These are phyloP conservation scores for Luvunga scandens DNA, from an alignment of 345 rosid species.

Conservation along the genomic window DNA sequence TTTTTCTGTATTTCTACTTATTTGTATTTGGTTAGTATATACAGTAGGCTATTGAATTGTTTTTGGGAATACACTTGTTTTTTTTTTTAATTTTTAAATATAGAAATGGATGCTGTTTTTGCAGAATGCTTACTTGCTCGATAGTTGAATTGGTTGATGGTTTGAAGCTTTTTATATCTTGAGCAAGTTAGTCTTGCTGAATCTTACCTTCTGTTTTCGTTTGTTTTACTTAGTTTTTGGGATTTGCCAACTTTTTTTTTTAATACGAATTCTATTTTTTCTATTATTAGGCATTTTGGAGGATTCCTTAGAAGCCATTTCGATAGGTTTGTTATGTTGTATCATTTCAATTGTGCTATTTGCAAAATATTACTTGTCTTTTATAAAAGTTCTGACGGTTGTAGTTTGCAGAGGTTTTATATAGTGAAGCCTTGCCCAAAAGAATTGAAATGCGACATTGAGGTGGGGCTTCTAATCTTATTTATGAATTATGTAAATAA, in stretches of 20 bases:
- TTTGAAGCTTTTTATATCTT: conserved; percentile 66
- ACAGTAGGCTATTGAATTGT: not conserved
- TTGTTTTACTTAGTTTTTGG: not conserved
- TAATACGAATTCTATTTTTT: not conserved
- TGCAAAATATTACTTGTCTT: not conserved
- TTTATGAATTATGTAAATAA: not conserved
- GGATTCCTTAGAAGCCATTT: conserved; percentile 93
- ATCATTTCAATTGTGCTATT: not conserved
- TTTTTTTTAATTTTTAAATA: not conserved
- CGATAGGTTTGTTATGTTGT: conserved; percentile 53
- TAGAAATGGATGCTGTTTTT: conserved; percentile 7
- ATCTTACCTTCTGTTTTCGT: not conserved
- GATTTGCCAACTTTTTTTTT: not conserved
- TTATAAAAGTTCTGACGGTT: conserved; percentile 11
- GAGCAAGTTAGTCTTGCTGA: conserved; percentile 55
- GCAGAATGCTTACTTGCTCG: conserved; percentile 75
- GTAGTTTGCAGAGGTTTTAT: conserved; percentile 63
- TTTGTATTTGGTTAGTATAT: not conserved
- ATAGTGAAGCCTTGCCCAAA: conserved; percentile 94
- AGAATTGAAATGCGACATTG: conserved; percentile 87
- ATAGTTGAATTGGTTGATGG: conserved; percentile 94
- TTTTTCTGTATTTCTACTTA: not conserved
- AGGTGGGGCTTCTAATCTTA: conserved; percentile 48
- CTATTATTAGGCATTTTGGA: conserved; percentile 67
- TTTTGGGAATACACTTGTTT: not conserved